Base-by-base conservation (phyloP, 2,329 filamentous ascomycete species). In the Aspergillus fructus region DNA sequence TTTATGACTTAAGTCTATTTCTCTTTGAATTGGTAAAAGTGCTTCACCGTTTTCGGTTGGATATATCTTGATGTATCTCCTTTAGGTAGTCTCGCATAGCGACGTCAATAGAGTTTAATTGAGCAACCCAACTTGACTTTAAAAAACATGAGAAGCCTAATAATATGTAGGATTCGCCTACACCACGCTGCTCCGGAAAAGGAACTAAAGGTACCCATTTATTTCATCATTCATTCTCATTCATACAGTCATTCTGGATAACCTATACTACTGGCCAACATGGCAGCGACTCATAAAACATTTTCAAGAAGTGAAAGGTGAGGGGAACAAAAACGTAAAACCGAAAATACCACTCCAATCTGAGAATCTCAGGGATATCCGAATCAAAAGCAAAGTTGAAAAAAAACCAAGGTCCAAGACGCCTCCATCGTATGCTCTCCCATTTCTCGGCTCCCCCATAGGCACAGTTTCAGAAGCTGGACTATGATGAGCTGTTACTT, bases 401-500 rank as follows among this genome's bases (percentile, higher is more conserved):
- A 3, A 45, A 43, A 41, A 46, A 15, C 27, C 23, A 49, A 24
- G n/a, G 23, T n/a, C 27, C 21, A 49, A 24, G n/a, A 21, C n/a
- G n/a, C 30, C 15, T 30, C 40, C n/a, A 11, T 49, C 19, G 9
- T 43, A 46, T 43, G 21, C 40, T 34, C 17, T 21, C 21, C 21
- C 21, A 21, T 21, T 21, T 21, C 21, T 21, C 21, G 21, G 21
- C 21, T 21, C 21, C 3, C 21, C 21, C 21, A 21, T 21, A 21
- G 21, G 21, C 21, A 21, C 21, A 21, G 21, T 21, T 21, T 21
- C 21, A 21, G 21, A 45, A n/a, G 15, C 11, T 19, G 46, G 47
- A 27, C 33, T 57, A 57, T 17, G 39, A 64, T 33, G 39, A 46
- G 40, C 63, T 69, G 30, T 63, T 58, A 49, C 52, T 65, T 27